These are phyloP conservation scores for Fragosphaeria purpurea DNA, from an alignment of 2,329 filamentous ascomycete species.

Conservation along the genomic window DNA sequence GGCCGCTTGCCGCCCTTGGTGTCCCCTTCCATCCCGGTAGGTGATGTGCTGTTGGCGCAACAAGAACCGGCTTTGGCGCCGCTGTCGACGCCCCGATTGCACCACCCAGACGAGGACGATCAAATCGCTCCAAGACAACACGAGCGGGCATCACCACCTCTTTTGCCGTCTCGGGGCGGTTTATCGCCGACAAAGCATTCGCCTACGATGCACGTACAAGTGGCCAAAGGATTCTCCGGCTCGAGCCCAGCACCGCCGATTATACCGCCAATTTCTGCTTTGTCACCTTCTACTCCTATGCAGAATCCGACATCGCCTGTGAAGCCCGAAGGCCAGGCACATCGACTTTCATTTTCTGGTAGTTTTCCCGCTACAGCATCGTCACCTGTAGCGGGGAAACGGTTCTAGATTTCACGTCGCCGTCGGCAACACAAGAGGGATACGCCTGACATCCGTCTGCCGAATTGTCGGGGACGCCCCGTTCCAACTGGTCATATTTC, in stretches of 20 bases:
- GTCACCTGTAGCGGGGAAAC: neutral
- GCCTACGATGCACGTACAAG: conserved; percentile 27
- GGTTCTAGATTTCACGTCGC: too few species aligned
- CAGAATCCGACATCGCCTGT: conserved; percentile 52
- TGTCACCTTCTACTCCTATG: conserved; percentile 47
- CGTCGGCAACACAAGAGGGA: too few species aligned
- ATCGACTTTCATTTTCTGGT: conserved; percentile 13
- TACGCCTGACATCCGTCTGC: too few species aligned
- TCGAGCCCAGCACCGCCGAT: conserved; percentile 31
- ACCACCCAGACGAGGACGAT: conserved; percentile 4
- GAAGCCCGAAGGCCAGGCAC: conserved; percentile 34
- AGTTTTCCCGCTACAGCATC: neutral
- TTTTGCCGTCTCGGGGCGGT: conserved; percentile 35
- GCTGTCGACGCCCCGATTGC: conserved; percentile 22
- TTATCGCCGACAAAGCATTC: conserved; percentile 44
- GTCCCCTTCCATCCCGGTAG: too few species aligned
- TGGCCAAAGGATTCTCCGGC: conserved; percentile 18
- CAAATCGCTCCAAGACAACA: conserved; percentile 15
- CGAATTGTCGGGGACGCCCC: too few species aligned
- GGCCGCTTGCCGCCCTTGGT: too few species aligned
- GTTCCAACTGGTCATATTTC: too few species aligned
- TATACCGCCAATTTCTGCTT: conserved; percentile 45
- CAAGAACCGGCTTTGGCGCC: conserved; percentile 15
- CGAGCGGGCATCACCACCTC: conserved; percentile 26
- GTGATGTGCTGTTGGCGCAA: conserved; percentile 2